Evolutionary conservation across 768 basidiomycete species (phyloP), one percentile per base, ranked within the genome.

Genomic region (Suillus subluteus): DNA sequence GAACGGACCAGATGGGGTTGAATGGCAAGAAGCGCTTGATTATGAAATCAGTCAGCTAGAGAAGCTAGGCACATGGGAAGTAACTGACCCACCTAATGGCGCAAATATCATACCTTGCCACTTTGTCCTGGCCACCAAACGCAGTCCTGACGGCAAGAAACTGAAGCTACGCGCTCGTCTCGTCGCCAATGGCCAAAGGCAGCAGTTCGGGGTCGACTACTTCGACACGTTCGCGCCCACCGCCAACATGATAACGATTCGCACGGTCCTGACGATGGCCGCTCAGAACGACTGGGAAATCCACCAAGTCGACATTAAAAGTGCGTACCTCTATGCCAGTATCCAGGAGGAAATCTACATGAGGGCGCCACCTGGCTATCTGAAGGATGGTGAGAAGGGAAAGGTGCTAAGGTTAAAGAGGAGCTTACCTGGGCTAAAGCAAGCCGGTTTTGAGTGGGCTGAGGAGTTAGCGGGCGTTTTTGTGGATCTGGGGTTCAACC

Each of bases 291-390:
- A 44, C 11, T 44, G 43, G 43, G 16, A 44, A 4, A 44, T 44
- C 16, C 43, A 44, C 16, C 43, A 44, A 7, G 43, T 44, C 0
- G 43, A 44, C 2, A 44, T 44, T 3, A 44, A 44, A 6, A 44
- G 43, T 3, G 18, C 43, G 1, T 44, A 44, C 43, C 18, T 44
- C 0, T 44, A 44, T 18, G 43, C 37, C 37, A 4, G 4, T 5
- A 37, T 37, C 6, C 37, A 65, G 23, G 82, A 82, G 63, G 69
- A 69, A 7, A 79, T 82, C 0, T 82, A 78, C 55, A 80, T 83
- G 77, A 0, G 59, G 2, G 78, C 79, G 62, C 81, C 81, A 0
- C 68, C 70, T 0, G 74, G 77, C 0, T 81, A 74, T 52, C 30
- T 59, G 1, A 61, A 59, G 4, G n/a, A 26, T 1, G 41, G 48